phyloP scores from a whole-genome alignment of 2,329 filamentous ascomycete species.

The Sporothrix mexicana region DNA sequence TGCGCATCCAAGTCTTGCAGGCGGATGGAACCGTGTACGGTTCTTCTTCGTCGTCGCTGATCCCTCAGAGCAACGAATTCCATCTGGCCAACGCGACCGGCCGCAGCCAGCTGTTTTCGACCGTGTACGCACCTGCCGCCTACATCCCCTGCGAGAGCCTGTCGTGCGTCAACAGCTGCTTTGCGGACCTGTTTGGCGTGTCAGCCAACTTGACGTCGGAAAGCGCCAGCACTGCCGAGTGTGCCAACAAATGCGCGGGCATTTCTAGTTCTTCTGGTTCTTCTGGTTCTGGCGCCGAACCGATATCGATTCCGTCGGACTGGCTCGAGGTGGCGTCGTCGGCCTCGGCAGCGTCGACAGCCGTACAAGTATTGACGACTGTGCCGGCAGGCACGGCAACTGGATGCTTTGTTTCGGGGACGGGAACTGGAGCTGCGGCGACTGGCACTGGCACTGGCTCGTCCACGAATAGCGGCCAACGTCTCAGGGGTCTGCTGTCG shows the following conservation, averaged over 20 bases:
- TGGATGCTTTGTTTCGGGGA: background rate
- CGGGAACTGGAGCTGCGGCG: background rate
- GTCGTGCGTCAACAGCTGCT: conserved; percentile 27
- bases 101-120: conserved; percentile 27
- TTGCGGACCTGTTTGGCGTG: conserved; percentile 21
- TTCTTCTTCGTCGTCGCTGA: background rate
- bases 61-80: background rate
- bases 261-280: background rate
- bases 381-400: conserved; percentile 27
- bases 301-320: conserved; percentile 28
- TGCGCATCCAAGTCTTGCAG: conserved; percentile 28
- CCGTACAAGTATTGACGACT: conserved; percentile 7
- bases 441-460: background rate
- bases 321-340: conserved; percentile 26
- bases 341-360: conserved; percentile 8
- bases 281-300: too few species aligned
- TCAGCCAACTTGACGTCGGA: background rate
- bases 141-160: conserved; percentile 27
- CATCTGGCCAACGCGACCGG: background rate
- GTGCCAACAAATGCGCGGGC: conserved; percentile 23
- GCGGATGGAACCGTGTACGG: conserved; percentile 26
- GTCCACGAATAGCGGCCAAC: background rate
- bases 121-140: conserved; percentile 14
- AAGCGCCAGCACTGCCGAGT: conserved; percentile 6
- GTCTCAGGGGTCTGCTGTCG: background rate